A percentile compares a stretch with the other conserved stretches of the same genome.
These are phyloP conservation scores for Caryopteris hybrid DNA, from an alignment of 305 asterid genomes.

Conservation along the genomic window DNA sequence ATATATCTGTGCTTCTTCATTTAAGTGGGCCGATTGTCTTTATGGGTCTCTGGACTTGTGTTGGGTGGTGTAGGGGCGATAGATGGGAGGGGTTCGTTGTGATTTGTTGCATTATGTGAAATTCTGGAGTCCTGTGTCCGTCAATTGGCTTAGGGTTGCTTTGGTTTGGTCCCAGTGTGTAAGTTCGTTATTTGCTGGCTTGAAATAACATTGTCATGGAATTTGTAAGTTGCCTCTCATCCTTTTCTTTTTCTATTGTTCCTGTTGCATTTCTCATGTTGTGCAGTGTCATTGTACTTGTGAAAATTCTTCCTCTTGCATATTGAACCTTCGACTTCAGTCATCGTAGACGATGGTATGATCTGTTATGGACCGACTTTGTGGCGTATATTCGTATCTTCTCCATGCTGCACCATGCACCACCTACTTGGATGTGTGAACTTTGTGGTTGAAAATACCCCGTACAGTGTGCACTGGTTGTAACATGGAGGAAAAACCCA, in stretches of 20 bases:
- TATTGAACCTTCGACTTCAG: too few species aligned
- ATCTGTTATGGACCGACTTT: too few species aligned
- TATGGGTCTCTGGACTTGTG: slow-evolving; percentile 14
- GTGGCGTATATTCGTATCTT: too few species aligned
- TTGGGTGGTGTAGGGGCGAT: slow-evolving; percentile 7
- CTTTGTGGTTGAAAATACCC: too few species aligned
- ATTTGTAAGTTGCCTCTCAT: slow-evolving; percentile 16
- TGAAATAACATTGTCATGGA: slow-evolving; percentile 22
- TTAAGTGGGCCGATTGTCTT: slow-evolving; percentile 13
- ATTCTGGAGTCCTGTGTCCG: slow-evolving; percentile 23
- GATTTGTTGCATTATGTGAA: slow-evolving; percentile 11
- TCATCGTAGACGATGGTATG: too few species aligned
- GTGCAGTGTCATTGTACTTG: not conserved
- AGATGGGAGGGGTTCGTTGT: slow-evolving; percentile 12
- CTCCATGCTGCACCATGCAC: too few species aligned
- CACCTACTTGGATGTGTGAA: too few species aligned
- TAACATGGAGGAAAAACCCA: too few species aligned
- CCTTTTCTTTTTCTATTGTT: not conserved
- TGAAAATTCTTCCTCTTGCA: too few species aligned
- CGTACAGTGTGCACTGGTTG: too few species aligned
- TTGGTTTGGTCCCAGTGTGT: slow-evolving; percentile 24
- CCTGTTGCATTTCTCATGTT: not conserved
- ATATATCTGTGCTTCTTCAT: slow-evolving; percentile 1
- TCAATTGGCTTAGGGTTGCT: slow-evolving; percentile 25
- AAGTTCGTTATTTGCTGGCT: slow-evolving; percentile 27